Conservation (phyloP, 495 filamentous ascomycete genomes). For the Daldinia caldariorum region DNA sequence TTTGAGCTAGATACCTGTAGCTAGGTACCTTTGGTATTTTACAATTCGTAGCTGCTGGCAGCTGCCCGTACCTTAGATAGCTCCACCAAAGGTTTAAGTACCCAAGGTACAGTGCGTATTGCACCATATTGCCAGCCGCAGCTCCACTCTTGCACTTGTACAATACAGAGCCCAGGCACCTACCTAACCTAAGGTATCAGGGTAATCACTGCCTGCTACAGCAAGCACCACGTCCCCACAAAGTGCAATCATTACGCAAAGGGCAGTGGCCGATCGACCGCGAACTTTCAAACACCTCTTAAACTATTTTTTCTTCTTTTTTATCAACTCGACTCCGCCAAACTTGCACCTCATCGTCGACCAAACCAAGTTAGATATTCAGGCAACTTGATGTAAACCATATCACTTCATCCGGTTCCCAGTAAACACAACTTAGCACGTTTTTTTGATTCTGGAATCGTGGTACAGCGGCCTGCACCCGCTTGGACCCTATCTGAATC, state of each 20-base stretch:
- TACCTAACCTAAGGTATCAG: neutral
- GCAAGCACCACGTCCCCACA: constrained; percentile 32
- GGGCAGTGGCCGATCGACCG: constrained; percentile 39
- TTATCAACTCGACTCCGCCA: constrained; percentile 30
- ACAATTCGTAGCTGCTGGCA: no score
- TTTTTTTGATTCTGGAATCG: constrained; percentile 31
- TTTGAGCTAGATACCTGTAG: no score
- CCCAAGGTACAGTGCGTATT: neutral
- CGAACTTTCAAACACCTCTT: constrained; percentile 39
- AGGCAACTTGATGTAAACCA: constrained; percentile 6
- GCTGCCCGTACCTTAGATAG: no score
- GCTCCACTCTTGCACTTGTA: constrained; percentile 15
- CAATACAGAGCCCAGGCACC: no score
- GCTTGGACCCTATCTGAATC: constrained; percentile 43
- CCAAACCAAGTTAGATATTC: constrained; percentile 13
- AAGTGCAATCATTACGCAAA: constrained; percentile 42
- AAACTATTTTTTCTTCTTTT: constrained; percentile 28
- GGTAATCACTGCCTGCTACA: constrained; percentile 14
- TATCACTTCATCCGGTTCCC: constrained; percentile 2
- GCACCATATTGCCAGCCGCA: neutral
- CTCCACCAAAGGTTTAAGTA: neutral
- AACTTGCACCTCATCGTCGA: constrained; percentile 27
- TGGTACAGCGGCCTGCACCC: constrained; percentile 51
- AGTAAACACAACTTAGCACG: constrained; percentile 4
- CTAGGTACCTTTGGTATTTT: no score